These are phyloP conservation scores for Escovopsis sp. DNA, from an alignment of 2,329 filamentous ascomycete species.

Conservation along the genomic window DNA sequence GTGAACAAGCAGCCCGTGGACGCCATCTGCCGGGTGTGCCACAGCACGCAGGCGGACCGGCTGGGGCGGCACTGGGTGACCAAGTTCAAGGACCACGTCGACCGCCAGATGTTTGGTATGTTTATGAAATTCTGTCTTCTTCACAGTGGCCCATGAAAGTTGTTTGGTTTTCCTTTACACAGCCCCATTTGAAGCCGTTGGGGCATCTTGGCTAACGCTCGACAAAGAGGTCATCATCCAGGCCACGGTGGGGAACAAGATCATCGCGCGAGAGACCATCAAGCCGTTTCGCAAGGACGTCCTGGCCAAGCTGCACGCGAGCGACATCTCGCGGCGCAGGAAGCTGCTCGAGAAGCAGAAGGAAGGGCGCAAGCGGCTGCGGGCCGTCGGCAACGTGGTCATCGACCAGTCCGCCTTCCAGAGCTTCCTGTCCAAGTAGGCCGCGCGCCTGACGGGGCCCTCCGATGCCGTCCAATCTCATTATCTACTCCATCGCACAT, in stretches of 20 bases:
- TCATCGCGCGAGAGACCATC: conserved; percentile 84
- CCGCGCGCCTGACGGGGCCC: not conserved
- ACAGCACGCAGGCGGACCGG: conserved; percentile 64
- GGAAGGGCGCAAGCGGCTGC: conserved; percentile 77
- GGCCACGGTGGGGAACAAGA: conserved; percentile 64
- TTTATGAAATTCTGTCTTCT: too few relatives aligned
- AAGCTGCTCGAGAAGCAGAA: conserved; percentile 97
- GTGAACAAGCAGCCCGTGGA: conserved; percentile 92
- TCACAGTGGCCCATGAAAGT: conserved; percentile 4
- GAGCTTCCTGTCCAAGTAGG: conserved; percentile 69
- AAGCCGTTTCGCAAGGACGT: conserved; percentile 97
- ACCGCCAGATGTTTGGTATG: conserved; percentile 74
- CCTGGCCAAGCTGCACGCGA: conserved; percentile 79
- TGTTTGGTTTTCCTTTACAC: too few relatives aligned
- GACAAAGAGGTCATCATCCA: conserved; percentile 77
- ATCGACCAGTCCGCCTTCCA: conserved; percentile 96
- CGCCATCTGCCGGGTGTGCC: conserved; percentile 82
- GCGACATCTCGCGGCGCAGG: conserved; percentile 64
- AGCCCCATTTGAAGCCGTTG: not conserved
- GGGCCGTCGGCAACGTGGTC: conserved; percentile 76
- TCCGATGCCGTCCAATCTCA: too few relatives aligned
- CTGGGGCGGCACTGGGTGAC: conserved; percentile 78
- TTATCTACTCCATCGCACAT: too few relatives aligned
- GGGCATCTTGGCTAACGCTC: conserved; percentile 3
- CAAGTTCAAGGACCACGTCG: conserved; percentile 94